Evolutionary conservation across 257 asterid genomes (phyloP).

Genomic region (Solanum gracilifrons): DNA sequence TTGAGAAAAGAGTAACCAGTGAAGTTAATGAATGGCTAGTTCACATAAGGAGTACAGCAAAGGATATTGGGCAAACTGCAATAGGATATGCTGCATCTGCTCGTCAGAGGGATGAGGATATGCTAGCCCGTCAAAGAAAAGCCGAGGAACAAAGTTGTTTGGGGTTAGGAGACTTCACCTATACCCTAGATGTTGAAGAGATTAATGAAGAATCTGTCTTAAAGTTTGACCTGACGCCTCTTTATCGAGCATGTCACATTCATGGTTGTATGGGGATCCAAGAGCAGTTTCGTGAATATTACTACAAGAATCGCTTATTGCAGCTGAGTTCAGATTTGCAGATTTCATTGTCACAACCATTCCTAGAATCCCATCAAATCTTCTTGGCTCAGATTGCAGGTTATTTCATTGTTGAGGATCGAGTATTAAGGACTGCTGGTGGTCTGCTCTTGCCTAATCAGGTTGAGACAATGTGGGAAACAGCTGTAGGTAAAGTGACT

Average conservation of each 20-base stretch:
- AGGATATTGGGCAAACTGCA: conserved; percentile 81
- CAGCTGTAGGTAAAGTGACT: conserved; percentile 59
- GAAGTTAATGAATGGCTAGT: conserved; percentile 93
- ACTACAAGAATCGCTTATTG: conserved; percentile 60
- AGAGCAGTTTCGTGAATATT: conserved; percentile 71
- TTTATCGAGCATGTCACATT: conserved; percentile 82
- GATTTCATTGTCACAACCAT: conserved; percentile 60
- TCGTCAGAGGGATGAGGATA: conserved; percentile 90
- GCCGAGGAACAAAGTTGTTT: conserved; percentile 55
- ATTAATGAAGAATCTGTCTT: conserved; percentile 60
- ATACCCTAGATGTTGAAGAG: conserved; percentile 77
- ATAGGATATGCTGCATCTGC: conserved; percentile 74
- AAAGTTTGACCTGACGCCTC: conserved; percentile 85
- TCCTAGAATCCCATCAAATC: conserved; percentile 58
- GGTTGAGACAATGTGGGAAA: conserved; percentile 93
- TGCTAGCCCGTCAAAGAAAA: conserved; percentile 89
- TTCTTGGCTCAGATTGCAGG: conserved; percentile 83
- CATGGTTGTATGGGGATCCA: conserved; percentile 67
- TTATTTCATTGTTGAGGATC: conserved; percentile 78
- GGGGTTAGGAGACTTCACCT: conserved; percentile 20
- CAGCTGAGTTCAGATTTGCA: conserved; percentile 86
- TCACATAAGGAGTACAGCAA: conserved; percentile 70
- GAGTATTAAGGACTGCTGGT: conserved; percentile 80
- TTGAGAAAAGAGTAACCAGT: conserved; percentile 63
- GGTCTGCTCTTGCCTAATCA: conserved; percentile 60